phyloP scores from a whole-genome alignment of 306 rosid species.

The Lathyrus sativus region DNA sequence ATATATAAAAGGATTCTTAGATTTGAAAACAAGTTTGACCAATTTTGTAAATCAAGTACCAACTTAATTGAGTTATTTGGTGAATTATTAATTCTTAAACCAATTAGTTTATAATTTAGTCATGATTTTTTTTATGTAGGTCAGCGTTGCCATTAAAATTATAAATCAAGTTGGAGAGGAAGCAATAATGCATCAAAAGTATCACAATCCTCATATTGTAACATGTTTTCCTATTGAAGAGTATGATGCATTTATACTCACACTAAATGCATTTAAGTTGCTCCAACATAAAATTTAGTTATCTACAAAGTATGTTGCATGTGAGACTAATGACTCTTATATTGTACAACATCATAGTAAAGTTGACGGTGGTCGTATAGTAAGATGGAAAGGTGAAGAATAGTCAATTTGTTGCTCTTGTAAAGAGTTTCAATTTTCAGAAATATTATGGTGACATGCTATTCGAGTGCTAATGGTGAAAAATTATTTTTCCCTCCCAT shows the following conservation, averaged over 20 bases:
- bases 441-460: neutral
- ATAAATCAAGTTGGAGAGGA: too few relatives aligned
- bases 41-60: too few relatives aligned
- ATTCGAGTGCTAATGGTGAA: too few relatives aligned
- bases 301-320: neutral
- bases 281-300: neutral
- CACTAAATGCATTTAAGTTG: neutral
- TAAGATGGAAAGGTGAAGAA: neutral
- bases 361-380: neutral
- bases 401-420: neutral
- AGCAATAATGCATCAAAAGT: too few relatives aligned
- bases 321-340: neutral
- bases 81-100: too few relatives aligned
- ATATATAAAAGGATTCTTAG: too few relatives aligned
- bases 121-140: too few relatives aligned
- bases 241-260: neutral
- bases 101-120: too few relatives aligned
- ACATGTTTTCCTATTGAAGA: neutral
- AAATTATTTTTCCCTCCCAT: too few relatives aligned
- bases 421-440: slow-evolving; percentile 4
- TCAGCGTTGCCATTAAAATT: too few relatives aligned
- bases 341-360: neutral
- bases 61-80: too few relatives aligned
- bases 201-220: neutral
- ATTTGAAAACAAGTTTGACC: too few relatives aligned